Conservation (phyloP, 768 basidiomycete genomes). For the Suillus clintonianus region DNA sequence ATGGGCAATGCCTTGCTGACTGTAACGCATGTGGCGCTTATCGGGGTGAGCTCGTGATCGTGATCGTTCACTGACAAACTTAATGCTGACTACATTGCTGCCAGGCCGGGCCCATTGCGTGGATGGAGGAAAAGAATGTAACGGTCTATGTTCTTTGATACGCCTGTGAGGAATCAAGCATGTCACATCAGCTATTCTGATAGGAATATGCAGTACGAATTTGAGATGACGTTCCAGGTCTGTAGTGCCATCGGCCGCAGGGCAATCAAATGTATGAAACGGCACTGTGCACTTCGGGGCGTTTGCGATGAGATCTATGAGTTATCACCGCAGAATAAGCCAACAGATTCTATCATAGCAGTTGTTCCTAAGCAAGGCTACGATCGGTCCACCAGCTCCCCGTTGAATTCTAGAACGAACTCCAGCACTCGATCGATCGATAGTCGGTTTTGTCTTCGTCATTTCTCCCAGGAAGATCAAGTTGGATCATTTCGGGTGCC, state of each 20-base stretch:
- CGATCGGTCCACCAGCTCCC: neutral
- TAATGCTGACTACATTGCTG: neutral
- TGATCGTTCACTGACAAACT: neutral
- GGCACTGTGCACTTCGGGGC: neutral
- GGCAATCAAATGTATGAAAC: neutral
- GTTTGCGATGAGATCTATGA: neutral
- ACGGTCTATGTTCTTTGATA: neutral
- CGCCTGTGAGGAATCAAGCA: neutral
- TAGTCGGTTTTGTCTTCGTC: neutral
- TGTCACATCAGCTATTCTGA: neutral
- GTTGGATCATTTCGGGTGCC: neutral
- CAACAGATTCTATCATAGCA: neutral
- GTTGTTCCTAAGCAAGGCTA: neutral
- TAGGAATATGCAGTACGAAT: neutral
- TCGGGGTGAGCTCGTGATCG: conserved; percentile 5
- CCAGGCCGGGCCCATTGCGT: neutral
- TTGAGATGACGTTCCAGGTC: neutral
- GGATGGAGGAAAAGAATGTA: neutral
- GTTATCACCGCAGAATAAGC: neutral
- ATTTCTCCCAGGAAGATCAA: neutral
- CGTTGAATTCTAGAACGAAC: too few relatives aligned
- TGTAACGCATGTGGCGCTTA: neutral
- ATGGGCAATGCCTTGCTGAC: neutral
- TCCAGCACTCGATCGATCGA: too few relatives aligned
- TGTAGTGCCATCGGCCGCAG: neutral